Conservation (phyloP, 352 stramenopile genomes). For the Phytophthora meadii region DNA sequence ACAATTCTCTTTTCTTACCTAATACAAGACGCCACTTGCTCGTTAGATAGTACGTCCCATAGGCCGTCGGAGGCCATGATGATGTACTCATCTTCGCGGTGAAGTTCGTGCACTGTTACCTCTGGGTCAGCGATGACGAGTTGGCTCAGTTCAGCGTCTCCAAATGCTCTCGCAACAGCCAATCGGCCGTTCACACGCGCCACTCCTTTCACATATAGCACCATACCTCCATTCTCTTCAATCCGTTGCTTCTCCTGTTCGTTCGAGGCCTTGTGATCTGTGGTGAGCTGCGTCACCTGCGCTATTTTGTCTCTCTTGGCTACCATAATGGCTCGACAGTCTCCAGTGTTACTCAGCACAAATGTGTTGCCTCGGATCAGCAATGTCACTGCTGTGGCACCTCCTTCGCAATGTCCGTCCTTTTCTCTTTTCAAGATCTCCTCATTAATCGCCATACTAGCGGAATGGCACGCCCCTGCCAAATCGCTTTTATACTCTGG, state of each 20-base stretch:
- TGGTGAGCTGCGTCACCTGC: constrained; percentile 59
- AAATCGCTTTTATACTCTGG: constrained; percentile 56
- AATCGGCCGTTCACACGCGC: constrained; percentile 74
- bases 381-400: constrained; percentile 68
- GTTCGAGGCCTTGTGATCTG: constrained; percentile 80
- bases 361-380: constrained; percentile 56
- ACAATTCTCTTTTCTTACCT: constrained; percentile 35
- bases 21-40: constrained; percentile 67
- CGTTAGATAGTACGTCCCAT: constrained; percentile 79
- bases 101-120: constrained; percentile 58
- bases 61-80: constrained; percentile 80
- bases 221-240: constrained; percentile 70
- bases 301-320: constrained; percentile 33
- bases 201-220: constrained; percentile 80
- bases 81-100: constrained; percentile 73
- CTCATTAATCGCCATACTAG: constrained; percentile 69
- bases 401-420: constrained; percentile 56
- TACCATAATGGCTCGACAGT: constrained; percentile 77
- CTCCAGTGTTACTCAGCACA: constrained; percentile 79
- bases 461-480: constrained; percentile 42
- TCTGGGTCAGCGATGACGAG: constrained; percentile 73
- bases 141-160: constrained; percentile 65
- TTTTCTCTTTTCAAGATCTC: constrained; percentile 70
- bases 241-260: constrained; percentile 70
- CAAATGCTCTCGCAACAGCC: constrained; percentile 75